phyloP scores from a whole-genome alignment of 2,329 filamentous ascomycete species.

The Calonectria hawksworthii region DNA sequence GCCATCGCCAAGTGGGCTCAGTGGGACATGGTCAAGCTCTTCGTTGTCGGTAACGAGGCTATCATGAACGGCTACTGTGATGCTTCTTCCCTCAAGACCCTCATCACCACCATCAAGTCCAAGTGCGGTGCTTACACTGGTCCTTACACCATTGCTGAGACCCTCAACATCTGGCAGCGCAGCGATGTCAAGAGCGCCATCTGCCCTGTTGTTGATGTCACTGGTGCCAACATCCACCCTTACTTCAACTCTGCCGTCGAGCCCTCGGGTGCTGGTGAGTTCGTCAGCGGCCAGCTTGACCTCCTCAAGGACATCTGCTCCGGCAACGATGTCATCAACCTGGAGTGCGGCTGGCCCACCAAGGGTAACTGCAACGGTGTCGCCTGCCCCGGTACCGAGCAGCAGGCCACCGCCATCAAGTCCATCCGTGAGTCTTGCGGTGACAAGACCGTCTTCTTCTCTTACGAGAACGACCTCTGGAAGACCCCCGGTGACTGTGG shows the following conservation, averaged over 20 bases:
- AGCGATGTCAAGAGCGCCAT: slow-evolving; percentile 69
- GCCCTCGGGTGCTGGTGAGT: slow-evolving; percentile 78
- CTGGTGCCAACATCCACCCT: slow-evolving; percentile 90
- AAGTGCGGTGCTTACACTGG: slow-evolving; percentile 82
- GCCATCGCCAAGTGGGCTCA: slow-evolving; percentile 80
- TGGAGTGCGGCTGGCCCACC: slow-evolving; percentile 93
- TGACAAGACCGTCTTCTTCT: slow-evolving; percentile 83
- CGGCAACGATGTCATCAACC: slow-evolving; percentile 80
- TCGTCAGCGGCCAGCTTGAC: slow-evolving; percentile 80
- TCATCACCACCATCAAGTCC: slow-evolving; percentile 77
- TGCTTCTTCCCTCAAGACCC: slow-evolving; percentile 74
- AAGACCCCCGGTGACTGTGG: slow-evolving; percentile 78
- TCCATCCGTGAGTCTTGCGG: slow-evolving; percentile 78
- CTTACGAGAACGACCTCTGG: slow-evolving; percentile 84
- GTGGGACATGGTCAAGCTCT: slow-evolving; percentile 82
- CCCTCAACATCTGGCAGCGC: slow-evolving; percentile 82
- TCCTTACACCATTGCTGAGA: slow-evolving; percentile 87
- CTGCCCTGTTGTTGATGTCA: slow-evolving; percentile 82
- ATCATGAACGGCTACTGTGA: slow-evolving; percentile 81
- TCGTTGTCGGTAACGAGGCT: slow-evolving; percentile 93
- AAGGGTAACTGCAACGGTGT: slow-evolving; percentile 77
- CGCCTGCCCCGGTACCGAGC: slow-evolving; percentile 74
- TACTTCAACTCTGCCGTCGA: slow-evolving; percentile 86
- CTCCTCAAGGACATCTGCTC: slow-evolving; percentile 79
- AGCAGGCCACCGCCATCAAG: slow-evolving; percentile 81